phyloP scores from a whole-genome alignment of 2,329 filamentous ascomycete genomes.

The Aureobasidium sp. region DNA sequence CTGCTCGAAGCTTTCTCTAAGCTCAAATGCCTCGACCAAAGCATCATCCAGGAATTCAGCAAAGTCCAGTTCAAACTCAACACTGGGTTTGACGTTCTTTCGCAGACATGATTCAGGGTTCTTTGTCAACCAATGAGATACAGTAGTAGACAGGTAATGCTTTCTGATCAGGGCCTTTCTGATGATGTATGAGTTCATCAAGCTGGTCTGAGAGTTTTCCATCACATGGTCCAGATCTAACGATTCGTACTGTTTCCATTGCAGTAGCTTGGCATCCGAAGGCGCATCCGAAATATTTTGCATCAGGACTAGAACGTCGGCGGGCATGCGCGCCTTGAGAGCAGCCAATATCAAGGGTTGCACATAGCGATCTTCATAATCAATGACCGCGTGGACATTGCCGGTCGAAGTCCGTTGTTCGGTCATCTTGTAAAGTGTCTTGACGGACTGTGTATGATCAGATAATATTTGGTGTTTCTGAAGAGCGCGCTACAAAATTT shows the following conservation, averaged over 20 bases:
- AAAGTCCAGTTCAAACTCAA: conserved; percentile 91
- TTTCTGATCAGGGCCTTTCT: conserved; percentile 95
- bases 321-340: conserved; percentile 56
- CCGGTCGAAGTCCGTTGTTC: background rate
- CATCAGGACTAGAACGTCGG: conserved; percentile 29
- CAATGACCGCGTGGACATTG: conserved; percentile 41
- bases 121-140: conserved; percentile 81
- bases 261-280: conserved; percentile 51
- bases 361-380: conserved; percentile 85
- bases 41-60: conserved; percentile 95
- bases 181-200: conserved; percentile 89
- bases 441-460: background rate
- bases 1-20: conserved; percentile 66
- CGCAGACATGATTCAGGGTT: conserved; percentile 64
- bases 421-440: background rate
- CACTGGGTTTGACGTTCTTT: conserved; percentile 66
- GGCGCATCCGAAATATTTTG: conserved; percentile 51
- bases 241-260: conserved; percentile 80
- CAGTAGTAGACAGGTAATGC: conserved; percentile 80
- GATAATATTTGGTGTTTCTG: background rate
- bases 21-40: conserved; percentile 73
- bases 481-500: background rate
- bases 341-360: conserved; percentile 75
- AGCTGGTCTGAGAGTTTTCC: conserved; percentile 51
- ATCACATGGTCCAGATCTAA: conserved; percentile 76